Evolutionary conservation across 495 filamentous ascomycete genomes (phyloP).

Genomic region (Tuber melanosporum): DNA sequence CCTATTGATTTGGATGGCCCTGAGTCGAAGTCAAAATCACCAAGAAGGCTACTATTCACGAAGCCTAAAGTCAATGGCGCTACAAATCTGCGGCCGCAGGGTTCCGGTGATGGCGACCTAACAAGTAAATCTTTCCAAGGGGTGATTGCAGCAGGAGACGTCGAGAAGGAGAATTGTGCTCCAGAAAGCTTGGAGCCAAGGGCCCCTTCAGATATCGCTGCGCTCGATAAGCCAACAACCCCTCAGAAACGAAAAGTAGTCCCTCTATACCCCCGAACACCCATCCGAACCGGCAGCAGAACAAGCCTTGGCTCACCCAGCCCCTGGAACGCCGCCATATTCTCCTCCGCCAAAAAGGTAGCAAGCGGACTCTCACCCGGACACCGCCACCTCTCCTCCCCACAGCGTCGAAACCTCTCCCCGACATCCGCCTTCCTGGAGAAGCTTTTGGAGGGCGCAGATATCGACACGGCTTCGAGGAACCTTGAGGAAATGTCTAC

Average conservation of each 20-base stretch:
- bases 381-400: constrained; percentile 13
- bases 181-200: constrained; percentile 16
- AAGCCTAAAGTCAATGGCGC: constrained; percentile 25
- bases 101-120: constrained; percentile 42
- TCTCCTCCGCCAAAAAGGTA: constrained; percentile 24
- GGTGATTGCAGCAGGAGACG: constrained; percentile 2
- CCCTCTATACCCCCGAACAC: constrained; percentile 33
- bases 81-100: constrained; percentile 26
- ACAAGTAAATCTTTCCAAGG: constrained; percentile 9
- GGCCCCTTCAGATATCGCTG: background rate
- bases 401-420: constrained; percentile 17
- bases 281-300: constrained; percentile 16
- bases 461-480: constrained; percentile 9
- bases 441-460: constrained; percentile 34
- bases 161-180: constrained; percentile 51
- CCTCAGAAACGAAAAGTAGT: constrained; percentile 47
- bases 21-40: constrained; percentile 55
- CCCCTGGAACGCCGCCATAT: constrained; percentile 34
- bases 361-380: constrained; percentile 18
- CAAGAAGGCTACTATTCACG: constrained; percentile 64
- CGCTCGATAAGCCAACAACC: constrained; percentile 53
- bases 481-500: constrained; percentile 20
- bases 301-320: constrained; percentile 25
- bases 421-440: constrained; percentile 39
- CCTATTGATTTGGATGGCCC: constrained; percentile 58